These are phyloP conservation scores for Phytophthora niederhauseri DNA, from an alignment of 352 stramenopile species.

Conservation along the genomic window DNA sequence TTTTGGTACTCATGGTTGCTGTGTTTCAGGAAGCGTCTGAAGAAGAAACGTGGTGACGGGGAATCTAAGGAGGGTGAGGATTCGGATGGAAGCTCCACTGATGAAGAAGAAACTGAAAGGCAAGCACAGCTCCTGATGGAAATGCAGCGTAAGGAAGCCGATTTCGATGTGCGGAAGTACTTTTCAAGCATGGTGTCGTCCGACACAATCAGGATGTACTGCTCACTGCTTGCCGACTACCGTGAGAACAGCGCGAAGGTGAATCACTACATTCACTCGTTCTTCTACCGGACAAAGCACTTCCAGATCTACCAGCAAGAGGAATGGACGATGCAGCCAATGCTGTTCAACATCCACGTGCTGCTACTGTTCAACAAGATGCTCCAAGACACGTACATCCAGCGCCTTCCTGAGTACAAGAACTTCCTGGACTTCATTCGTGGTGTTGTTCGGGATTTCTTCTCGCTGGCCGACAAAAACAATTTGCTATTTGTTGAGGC, in stretches of 20 bases:
- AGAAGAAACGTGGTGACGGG: constrained; percentile 38
- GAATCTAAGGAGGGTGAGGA: constrained; percentile 42
- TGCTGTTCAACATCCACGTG: constrained; percentile 88
- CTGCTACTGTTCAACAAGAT: constrained; percentile 85
- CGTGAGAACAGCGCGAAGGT: constrained; percentile 82
- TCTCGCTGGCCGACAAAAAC: constrained; percentile 80
- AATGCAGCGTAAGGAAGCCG: constrained; percentile 87
- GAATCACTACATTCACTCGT: constrained; percentile 91
- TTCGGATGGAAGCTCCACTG: constrained; percentile 60
- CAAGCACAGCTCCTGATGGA: constrained; percentile 75
- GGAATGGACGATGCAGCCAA: constrained; percentile 84
- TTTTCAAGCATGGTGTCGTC: constrained; percentile 82
- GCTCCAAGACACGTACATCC: constrained; percentile 79
- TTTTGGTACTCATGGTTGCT: constrained; percentile 11
- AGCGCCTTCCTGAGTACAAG: constrained; percentile 60
- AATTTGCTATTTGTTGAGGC: constrained; percentile 80
- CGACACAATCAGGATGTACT: constrained; percentile 89
- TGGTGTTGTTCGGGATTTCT: constrained; percentile 79
- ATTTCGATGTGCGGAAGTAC: constrained; percentile 87
- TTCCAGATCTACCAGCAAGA: constrained; percentile 80
- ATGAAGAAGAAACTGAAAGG: constrained; percentile 80
- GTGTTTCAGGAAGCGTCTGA: constrained; percentile 49
- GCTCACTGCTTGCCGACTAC: constrained; percentile 68
- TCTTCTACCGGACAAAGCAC: constrained; percentile 86
- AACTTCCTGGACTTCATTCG: constrained; percentile 84